phyloP scores from a whole-genome alignment of 345 rosid species.

The Cochlearia excelsa region DNA sequence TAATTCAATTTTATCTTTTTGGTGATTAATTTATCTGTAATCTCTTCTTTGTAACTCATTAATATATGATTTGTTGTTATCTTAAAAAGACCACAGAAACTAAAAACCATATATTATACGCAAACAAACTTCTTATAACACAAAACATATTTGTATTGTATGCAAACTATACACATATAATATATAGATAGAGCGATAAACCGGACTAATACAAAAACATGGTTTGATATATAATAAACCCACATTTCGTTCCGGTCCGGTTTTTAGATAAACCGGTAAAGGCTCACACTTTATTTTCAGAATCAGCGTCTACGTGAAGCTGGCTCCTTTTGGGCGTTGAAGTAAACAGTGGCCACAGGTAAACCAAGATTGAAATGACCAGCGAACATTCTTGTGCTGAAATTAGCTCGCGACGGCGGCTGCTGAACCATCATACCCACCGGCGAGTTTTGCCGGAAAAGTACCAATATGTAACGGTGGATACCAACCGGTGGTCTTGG shows the following conservation, averaged over 20 bases:
- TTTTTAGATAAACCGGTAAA: constrained; percentile 1
- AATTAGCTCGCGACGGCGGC: constrained; percentile 61
- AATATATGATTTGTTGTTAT: not conserved
- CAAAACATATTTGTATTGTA: constrained; percentile 11
- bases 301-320: constrained; percentile 52
- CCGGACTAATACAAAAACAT: constrained; percentile 24
- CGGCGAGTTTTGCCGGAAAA: constrained; percentile 60
- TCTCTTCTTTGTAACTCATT: constrained; percentile 2
- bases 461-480: constrained; percentile 73
- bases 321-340: constrained; percentile 88
- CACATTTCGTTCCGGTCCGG: constrained; percentile 19
- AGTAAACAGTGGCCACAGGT: constrained; percentile 78
- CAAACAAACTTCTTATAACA: not conserved
- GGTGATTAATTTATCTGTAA: not conserved
- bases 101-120: constrained; percentile 22
- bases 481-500: constrained; percentile 88
- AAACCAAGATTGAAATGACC: constrained; percentile 57
- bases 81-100: not conserved
- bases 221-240: constrained; percentile 24
- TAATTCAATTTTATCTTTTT: constrained; percentile 22
- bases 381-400: constrained; percentile 70
- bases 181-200: constrained; percentile 7
- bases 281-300: not conserved
- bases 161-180: constrained; percentile 8
- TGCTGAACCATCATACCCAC: constrained; percentile 50